phyloP scores from a whole-genome alignment of 305 asterid genomes.

The Striga hermonthica region DNA sequence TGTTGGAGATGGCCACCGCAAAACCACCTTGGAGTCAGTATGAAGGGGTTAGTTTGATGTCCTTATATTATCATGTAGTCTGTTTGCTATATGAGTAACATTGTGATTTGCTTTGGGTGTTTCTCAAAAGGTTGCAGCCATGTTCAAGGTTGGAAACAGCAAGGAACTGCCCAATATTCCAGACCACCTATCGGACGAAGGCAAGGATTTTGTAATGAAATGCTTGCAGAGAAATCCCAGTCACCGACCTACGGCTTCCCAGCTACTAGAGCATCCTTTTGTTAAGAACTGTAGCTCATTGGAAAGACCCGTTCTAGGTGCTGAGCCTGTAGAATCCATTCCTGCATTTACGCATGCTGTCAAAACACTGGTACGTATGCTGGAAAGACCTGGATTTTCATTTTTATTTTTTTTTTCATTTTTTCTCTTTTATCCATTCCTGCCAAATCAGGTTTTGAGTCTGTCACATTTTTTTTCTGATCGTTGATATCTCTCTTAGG shows the following conservation, averaged over 20 bases:
- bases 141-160: constrained; percentile 68
- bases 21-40: constrained; percentile 83
- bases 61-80: constrained; percentile 18
- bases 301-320: constrained; percentile 35
- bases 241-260: constrained; percentile 63
- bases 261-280: constrained; percentile 70
- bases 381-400: constrained; percentile 2
- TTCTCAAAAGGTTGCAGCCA: constrained; percentile 60
- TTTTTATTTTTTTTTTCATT: not conserved
- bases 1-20: constrained; percentile 75
- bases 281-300: constrained; percentile 36
- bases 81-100: constrained; percentile 7
- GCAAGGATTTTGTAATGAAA: constrained; percentile 53
- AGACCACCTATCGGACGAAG: constrained; percentile 58
- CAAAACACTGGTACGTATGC: constrained; percentile 37
- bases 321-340: constrained; percentile 35
- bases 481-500: not conserved
- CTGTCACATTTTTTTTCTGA: constrained; percentile 13
- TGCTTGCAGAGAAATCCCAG: constrained; percentile 68
- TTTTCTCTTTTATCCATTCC: too few relatives aligned
- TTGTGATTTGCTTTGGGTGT: constrained; percentile 24
- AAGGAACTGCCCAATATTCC: constrained; percentile 68
- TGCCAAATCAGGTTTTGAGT: constrained; percentile 5
- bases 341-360: constrained; percentile 36
- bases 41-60: constrained; percentile 53